phyloP scores from a whole-genome alignment of 495 filamentous ascomycete species.

The Hyphodiscus hymeniophilus region DNA sequence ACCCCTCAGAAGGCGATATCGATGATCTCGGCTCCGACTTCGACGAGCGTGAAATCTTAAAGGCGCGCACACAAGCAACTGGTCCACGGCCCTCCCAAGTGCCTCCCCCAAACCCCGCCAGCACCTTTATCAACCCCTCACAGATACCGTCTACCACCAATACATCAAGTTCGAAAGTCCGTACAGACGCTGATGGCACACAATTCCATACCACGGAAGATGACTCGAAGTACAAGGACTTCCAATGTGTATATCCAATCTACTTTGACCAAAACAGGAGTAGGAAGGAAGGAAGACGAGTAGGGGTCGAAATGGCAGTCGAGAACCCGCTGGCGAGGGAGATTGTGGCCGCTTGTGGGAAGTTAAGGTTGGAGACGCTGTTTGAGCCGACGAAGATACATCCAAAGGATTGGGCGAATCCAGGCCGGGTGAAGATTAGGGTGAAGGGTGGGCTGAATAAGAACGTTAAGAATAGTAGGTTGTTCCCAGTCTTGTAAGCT shows the following conservation, averaged over 20 bases:
- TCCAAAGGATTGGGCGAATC: constrained; percentile 96
- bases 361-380: constrained; percentile 63
- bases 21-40: constrained; percentile 51
- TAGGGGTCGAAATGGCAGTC: constrained; percentile 62
- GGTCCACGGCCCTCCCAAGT: constrained; percentile 21
- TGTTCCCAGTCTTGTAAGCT: neutral
- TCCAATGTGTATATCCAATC: constrained; percentile 85
- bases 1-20: constrained; percentile 64
- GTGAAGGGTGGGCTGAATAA: constrained; percentile 51
- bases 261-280: constrained; percentile 81
- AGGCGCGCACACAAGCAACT: constrained; percentile 1
- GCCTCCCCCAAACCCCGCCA: constrained; percentile 14
- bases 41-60: constrained; percentile 37
- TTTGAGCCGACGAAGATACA: constrained; percentile 89
- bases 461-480: constrained; percentile 66
- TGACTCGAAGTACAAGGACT: constrained; percentile 58
- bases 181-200: constrained; percentile 19
- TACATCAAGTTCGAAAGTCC: neutral
- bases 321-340: constrained; percentile 81
- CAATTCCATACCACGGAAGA: constrained; percentile 34
- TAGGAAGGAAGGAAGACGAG: constrained; percentile 71
- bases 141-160: constrained; percentile 29
- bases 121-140: constrained; percentile 21
- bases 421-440: constrained; percentile 74
- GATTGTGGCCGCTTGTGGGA: constrained; percentile 75